Evolutionary conservation across 345 rosid species (phyloP), one percentile per base, ranked within the genome.

Genomic region (Durio zibethinus): DNA sequence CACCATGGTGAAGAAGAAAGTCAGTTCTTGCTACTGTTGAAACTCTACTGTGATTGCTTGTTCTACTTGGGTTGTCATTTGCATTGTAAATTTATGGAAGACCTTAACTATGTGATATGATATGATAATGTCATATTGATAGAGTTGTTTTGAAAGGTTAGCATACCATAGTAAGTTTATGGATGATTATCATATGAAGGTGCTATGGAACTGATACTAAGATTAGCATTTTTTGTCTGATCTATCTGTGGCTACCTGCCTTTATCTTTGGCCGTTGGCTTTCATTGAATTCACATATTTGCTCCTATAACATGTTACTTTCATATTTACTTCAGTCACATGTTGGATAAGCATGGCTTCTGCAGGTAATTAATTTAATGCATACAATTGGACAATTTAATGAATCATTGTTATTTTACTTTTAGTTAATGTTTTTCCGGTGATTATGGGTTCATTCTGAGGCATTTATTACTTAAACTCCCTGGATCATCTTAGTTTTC

Each of bases 1-100:
- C 98, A 94, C 82, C 80, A 75, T 81, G 95, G 97, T 53, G 98
- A 94, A 83, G 98, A 94, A 88, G 84, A 88, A 90, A 92, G 98
- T 94, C 20, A 48, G 42, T 78, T 73, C 48, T 43, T 53, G 48
- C 72, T 65, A 33, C 72, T 76, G 21, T 20, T 16, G 42, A 69
- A 56, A 54, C 66, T 73, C 33, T 15, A 36, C 61, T 21, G n/a
- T 56, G 25, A 31, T 40, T 66, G 11, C 54, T 45, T 77, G 18
- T 56, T 63, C 10, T 31, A 42, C n/a, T 76, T n/a, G 23, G 35
- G 54, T 74, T 57, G 67, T 40, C 65, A 16, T 74, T 42, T 74
- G 53, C 65, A 36, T 74, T 74, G 16, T 27, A 64, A 31, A 47
- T 76, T n/a, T 31, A 36, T 36, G 14, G 50, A 5, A 57, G 21